Conservation (phyloP, 768 basidiomycete genomes). For the Suillus ampliporus region DNA sequence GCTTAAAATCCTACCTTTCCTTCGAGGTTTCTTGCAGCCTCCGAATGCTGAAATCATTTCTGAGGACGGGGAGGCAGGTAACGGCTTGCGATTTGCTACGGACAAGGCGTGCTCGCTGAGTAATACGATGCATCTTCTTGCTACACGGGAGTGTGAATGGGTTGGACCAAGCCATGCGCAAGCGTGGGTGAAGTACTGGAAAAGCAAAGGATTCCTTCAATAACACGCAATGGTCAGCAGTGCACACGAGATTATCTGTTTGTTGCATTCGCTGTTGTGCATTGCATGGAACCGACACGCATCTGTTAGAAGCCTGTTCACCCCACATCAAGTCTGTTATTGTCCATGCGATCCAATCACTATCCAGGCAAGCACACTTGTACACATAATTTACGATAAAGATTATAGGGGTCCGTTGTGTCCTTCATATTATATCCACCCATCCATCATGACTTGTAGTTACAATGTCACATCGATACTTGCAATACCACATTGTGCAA, state of each 20-base stretch:
- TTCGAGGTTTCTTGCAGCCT: slow-evolving; percentile 22
- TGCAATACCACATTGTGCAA: slow-evolving; percentile 31
- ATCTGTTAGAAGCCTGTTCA: no score
- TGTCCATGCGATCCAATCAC: slow-evolving; percentile 5
- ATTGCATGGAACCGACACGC: no score
- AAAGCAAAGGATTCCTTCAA: not conserved
- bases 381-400: not conserved
- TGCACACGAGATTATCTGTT: not conserved
- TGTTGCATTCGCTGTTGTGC: no score
- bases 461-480: slow-evolving; percentile 31
- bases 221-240: not conserved
- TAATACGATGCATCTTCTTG: not conserved
- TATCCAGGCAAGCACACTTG: no score
- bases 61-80: not conserved
- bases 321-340: not conserved
- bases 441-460: slow-evolving; percentile 6
- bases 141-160: not conserved
- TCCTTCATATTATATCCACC: not conserved
- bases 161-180: not conserved
- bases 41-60: not conserved
- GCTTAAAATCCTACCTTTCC: slow-evolving; percentile 32
- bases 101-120: not conserved
- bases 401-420: not conserved
- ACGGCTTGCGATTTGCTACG: not conserved
- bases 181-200: not conserved